Base-by-base conservation (phyloP, 495 filamentous ascomycete genomes). In the Daldinia vernicosa region DNA sequence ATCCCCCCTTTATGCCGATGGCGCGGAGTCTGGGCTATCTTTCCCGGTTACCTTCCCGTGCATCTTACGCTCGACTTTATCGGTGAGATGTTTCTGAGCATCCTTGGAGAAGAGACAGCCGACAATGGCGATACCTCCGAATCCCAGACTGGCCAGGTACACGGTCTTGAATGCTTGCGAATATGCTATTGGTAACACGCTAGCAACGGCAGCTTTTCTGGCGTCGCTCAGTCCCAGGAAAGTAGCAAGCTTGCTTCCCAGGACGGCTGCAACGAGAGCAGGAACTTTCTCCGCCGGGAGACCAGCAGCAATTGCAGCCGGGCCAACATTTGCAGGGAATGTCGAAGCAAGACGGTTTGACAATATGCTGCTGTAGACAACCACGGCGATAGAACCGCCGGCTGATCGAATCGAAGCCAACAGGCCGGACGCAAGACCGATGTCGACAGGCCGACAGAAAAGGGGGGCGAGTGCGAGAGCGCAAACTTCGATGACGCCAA, bases 351-450 rank as follows among this genome's bases (percentile, higher is more conserved):
- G 68, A 28, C 81, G 80, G 74, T 82, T 85, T 12, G 70, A 73
- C 9, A 84, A 77, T 53, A 86, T 83, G 26, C 79, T 79, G 67
- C 81, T 79, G 71, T 85, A 86, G 3, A 77, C 67, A 6, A 74
- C 69, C n/a, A 76, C 74, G 5, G 74, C 76, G 56, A 78, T 57
- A 37, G 71, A 74, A 24, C 71, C 71, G n/a, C 76, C 71, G 19
- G 69, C 70, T 1, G 74, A 71, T 24, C 74, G 76, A 66, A 88
- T 81, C 12, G 83, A 75, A 17, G 74, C 74, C 7, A 84, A 71
- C 37, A 83, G 78, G 11, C 83, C 83, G 30, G 79, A 81, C 8
- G 84, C 83, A 5, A 84, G 75, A 47, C 84, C 84, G 58, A 87
- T 85, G 54, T 85, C 83, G 50, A 82, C 76, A 0, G 67, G 60